A percentile compares a stretch with the other conserved stretches of the same genome.
These are phyloP conservation scores for Fusarium brevicatenulatum DNA, from an alignment of 2,329 filamentous ascomycete species.

Conservation along the genomic window DNA sequence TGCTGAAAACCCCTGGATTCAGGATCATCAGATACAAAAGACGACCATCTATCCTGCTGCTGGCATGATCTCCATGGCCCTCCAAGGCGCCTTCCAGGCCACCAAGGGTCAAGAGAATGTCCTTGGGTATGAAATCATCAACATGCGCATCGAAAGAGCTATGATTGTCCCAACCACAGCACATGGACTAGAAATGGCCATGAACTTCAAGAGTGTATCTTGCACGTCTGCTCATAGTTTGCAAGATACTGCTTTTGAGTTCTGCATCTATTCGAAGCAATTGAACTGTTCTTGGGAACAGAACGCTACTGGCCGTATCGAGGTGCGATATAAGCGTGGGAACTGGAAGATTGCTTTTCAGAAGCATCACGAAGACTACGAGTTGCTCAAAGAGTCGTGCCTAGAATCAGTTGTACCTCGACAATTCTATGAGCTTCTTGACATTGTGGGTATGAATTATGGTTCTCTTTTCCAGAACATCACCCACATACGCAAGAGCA, in stretches of 20 bases:
- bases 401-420: conserved; percentile 51
- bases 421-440: conserved; percentile 61
- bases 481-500: conserved; percentile 47
- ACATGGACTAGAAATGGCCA: conserved; percentile 61
- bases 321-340: conserved; percentile 42
- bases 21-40: conserved; percentile 62
- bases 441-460: conserved; percentile 63
- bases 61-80: conserved; percentile 60
- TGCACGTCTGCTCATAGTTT: neutral
- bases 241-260: conserved; percentile 45
- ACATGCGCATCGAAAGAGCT: conserved; percentile 60
- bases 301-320: conserved; percentile 52
- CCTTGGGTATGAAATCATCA: conserved; percentile 55
- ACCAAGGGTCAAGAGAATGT: conserved; percentile 38
- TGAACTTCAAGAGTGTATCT: conserved; percentile 54
- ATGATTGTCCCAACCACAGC: conserved; percentile 60
- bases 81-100: conserved; percentile 59
- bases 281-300: conserved; percentile 54
- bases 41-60: conserved; percentile 62
- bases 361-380: conserved; percentile 37
- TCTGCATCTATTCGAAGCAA: conserved; percentile 59
- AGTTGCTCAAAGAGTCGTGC: conserved; percentile 44
- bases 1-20: conserved; percentile 62
- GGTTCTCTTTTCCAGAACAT: conserved; percentile 63
- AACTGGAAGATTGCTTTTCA: conserved; percentile 33